Evolutionary conservation across 768 basidiomycete genomes (phyloP).

Genomic region (Boletus coccyginus): DNA sequence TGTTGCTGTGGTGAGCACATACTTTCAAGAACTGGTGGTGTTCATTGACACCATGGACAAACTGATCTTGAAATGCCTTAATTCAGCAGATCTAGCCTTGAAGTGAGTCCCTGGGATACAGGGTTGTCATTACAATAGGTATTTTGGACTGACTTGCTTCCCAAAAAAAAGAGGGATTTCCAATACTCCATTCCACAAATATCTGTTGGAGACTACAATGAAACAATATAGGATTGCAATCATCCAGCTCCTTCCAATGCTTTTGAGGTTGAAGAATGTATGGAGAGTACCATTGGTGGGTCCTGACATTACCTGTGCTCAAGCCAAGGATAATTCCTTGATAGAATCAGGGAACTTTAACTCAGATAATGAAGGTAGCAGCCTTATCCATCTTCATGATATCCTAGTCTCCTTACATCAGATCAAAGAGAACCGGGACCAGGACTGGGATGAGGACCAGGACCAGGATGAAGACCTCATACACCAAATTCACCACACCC

Average conservation of each 20-base stretch:
- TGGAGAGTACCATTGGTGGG: too few relatives aligned
- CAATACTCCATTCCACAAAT: conserved; percentile 23
- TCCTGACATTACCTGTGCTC: too few relatives aligned
- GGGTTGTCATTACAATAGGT: neutral
- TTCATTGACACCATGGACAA: conserved; percentile 2
- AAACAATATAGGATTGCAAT: conserved; percentile 9
- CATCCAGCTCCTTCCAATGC: neutral
- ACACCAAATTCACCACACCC: conserved; percentile 4
- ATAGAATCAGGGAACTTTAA: too few relatives aligned
- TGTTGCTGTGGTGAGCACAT: neutral
- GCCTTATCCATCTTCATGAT: too few relatives aligned
- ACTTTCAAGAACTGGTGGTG: neutral
- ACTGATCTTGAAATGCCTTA: conserved; percentile 5
- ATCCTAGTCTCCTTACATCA: too few relatives aligned
- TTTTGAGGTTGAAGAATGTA: neutral
- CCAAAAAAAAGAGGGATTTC: conserved; percentile 10
- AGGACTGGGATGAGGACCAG: too few relatives aligned
- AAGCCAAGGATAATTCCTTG: too few relatives aligned
- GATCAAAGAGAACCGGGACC: too few relatives aligned
- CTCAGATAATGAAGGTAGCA: too few relatives aligned
- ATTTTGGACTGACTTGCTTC: too few relatives aligned
- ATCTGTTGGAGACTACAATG: conserved; percentile 11
- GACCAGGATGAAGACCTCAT: too few relatives aligned
- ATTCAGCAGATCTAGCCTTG: conserved; percentile 8
- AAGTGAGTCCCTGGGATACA: neutral